Percentiles rank a stretch among this genome's conserved stretches.
phyloP scores from a whole-genome alignment of 2,329 filamentous ascomycete species.

The Sarocladiaceae sp. region DNA sequence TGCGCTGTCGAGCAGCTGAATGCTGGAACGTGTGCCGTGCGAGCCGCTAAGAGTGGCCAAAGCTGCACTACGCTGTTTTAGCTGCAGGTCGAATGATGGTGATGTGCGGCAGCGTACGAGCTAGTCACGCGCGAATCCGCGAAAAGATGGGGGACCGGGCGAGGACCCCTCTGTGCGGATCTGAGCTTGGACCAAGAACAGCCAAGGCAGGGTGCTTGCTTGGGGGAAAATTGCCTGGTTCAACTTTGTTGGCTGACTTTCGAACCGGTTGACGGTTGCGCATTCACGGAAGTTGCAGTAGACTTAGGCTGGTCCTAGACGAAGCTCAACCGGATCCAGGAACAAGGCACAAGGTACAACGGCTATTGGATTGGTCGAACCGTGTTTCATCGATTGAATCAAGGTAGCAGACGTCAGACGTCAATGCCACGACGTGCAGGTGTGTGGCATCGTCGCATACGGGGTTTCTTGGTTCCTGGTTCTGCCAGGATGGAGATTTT shows the following conservation, averaged over 20 bases:
- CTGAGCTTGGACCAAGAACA: no score
- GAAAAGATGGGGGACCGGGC: no score
- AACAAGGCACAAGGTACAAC: constrained; percentile 5
- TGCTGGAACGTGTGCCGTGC: neutral
- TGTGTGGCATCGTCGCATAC: no score
- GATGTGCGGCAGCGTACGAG: no score
- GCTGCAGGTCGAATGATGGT: neutral
- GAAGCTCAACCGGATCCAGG: constrained; percentile 1
- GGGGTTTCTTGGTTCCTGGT: neutral
- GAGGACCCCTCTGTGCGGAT: no score
- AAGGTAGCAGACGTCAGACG: neutral
- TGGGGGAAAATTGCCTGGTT: neutral
- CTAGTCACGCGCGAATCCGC: no score
- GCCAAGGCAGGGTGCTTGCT: no score
- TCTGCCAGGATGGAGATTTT: no score
- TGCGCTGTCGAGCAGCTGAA: neutral
- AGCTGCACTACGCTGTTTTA: neutral
- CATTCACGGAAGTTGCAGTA: no score
- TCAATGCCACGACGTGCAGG: neutral
- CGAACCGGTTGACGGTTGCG: no score
- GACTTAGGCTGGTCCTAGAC: neutral
- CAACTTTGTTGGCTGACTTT: no score
- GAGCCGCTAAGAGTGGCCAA: constrained; percentile 4
- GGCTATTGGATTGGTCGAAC: constrained; percentile 1
- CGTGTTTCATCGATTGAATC: neutral